Conservation (phyloP, 2,329 filamentous ascomycete genomes). For the Emergomyces pasteurianus region DNA sequence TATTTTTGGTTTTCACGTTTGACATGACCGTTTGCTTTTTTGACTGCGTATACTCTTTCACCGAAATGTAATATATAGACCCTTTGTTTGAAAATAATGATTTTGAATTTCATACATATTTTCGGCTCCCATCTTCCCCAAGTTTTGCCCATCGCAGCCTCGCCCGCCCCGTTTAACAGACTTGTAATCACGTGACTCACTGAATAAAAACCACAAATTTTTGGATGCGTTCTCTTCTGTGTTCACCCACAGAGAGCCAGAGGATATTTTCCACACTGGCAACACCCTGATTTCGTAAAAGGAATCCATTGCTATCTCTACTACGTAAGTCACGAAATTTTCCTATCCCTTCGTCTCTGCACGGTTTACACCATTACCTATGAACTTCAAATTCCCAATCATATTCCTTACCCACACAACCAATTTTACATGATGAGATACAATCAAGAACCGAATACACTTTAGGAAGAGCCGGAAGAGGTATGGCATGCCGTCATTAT, state of each 20-base stretch:
- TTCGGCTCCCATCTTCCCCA: too few relatives aligned
- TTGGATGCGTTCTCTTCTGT: neutral
- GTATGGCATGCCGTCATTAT: conserved; percentile 24
- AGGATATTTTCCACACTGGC: neutral
- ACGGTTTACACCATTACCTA: neutral
- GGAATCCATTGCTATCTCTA: neutral
- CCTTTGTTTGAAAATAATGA: too few relatives aligned
- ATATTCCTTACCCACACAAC: neutral
- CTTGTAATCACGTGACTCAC: neutral
- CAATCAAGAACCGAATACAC: conserved; percentile 26
- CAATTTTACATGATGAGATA: conserved; percentile 30
- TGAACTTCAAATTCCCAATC: neutral
- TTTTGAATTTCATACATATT: too few relatives aligned
- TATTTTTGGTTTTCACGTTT: neutral
- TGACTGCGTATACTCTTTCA: neutral
- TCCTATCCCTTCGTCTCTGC: conserved; percentile 7
- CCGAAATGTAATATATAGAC: neutral
- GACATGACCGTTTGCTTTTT: too few relatives aligned
- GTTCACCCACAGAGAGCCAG: neutral
- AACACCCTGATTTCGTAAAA: neutral
- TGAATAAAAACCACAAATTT: neutral
- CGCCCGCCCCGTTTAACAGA: neutral
- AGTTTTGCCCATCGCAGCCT: too few relatives aligned
- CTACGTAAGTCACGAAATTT: neutral
- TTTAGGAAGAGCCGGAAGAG: conserved; percentile 39